Conservation (phyloP, 169 alveolate species). For the Perkinsus chesapeaki region DNA sequence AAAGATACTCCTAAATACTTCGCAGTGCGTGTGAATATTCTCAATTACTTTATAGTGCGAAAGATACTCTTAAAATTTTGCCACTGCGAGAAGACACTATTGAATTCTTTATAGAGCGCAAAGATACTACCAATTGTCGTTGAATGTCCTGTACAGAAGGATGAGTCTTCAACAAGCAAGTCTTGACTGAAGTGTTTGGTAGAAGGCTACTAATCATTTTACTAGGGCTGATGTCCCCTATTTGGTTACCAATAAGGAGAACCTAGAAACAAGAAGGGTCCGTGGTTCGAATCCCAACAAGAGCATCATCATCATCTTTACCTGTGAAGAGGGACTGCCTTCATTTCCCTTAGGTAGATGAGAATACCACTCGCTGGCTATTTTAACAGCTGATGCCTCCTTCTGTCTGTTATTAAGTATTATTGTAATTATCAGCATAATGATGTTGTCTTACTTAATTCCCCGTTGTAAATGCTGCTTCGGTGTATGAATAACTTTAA, state of each 20-base stretch:
- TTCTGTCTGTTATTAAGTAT: background rate
- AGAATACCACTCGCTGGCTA: background rate
- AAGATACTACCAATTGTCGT: background rate
- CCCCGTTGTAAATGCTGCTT: background rate
- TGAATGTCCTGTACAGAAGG: background rate
- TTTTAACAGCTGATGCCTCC: background rate
- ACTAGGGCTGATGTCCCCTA: background rate
- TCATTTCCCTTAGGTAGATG: background rate
- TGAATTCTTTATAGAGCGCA: too few species aligned
- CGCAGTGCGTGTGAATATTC: too few species aligned
- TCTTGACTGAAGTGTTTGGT: background rate
- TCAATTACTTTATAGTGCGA: too few species aligned
- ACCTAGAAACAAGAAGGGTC: background rate
- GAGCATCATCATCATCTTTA: background rate
- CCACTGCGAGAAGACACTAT: background rate
- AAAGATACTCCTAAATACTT: background rate
- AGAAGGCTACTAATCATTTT: background rate
- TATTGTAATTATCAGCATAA: background rate
- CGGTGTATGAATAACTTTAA: background rate
- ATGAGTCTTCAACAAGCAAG: background rate
- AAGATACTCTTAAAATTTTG: too few species aligned
- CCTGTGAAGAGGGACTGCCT: background rate
- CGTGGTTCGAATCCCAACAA: background rate
- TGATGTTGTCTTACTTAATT: background rate
- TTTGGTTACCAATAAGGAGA: background rate